These are phyloP conservation scores for Lineolata rhizophorae DNA, from an alignment of 495 filamentous ascomycete species.

Conservation along the genomic window DNA sequence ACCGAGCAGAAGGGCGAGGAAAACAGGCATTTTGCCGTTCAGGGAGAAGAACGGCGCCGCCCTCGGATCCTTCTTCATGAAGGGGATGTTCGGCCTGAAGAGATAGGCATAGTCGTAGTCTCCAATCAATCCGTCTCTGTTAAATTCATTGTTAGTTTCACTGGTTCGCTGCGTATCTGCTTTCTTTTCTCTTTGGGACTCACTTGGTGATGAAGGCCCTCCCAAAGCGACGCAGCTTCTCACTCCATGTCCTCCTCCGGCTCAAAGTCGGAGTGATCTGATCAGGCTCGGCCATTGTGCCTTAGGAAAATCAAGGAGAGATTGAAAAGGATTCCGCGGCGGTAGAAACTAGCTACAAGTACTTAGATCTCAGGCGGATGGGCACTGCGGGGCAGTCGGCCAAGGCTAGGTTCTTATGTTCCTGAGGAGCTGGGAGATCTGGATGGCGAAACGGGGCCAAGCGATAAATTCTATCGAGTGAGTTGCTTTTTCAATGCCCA, in stretches of 20 bases:
- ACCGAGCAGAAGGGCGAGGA: constrained; percentile 51
- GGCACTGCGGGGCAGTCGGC: too few relatives aligned
- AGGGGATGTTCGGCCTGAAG: constrained; percentile 64
- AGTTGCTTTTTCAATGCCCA: too few relatives aligned
- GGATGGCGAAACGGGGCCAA: too few relatives aligned
- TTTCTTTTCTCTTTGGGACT: neutral
- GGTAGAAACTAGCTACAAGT: too few relatives aligned
- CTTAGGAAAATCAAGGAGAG: too few relatives aligned
- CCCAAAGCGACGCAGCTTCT: neutral
- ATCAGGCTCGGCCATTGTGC: too few relatives aligned
- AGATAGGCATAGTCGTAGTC: constrained; percentile 68
- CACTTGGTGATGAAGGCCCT: neutral
- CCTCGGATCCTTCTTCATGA: constrained; percentile 41
- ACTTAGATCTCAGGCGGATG: too few relatives aligned
- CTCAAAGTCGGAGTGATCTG: too few relatives aligned
- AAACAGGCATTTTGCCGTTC: constrained; percentile 58
- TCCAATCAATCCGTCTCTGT: constrained; percentile 53
- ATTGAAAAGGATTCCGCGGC: too few relatives aligned
- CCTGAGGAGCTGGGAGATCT: too few relatives aligned
- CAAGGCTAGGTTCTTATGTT: too few relatives aligned
- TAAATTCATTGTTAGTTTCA: neutral
- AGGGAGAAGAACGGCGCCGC: constrained; percentile 74
- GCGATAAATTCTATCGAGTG: too few relatives aligned
- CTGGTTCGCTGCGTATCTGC: neutral
- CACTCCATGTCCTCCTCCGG: neutral